Base-by-base conservation (phyloP, 2,329 filamentous ascomycete genomes). In the Xylaria hypoxylon region DNA sequence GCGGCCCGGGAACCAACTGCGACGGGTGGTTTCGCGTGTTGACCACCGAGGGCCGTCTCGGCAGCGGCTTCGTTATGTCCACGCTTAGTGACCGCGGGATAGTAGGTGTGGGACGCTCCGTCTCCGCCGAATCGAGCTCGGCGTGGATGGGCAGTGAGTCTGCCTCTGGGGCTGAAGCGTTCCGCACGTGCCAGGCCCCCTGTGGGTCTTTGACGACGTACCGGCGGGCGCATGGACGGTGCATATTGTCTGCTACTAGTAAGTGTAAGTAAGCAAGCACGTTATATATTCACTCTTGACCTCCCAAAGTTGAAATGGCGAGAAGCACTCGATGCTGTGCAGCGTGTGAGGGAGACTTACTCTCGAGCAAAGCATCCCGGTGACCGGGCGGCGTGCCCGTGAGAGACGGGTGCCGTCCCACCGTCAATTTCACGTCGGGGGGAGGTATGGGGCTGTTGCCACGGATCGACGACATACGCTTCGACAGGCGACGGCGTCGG, bases 361-460 rank as follows among this genome's bases (percentile, higher is more conserved):
- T 82, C 77, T 82, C 81, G 75, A 83, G 83, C 11, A 38, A 15
- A 38, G 15, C 5, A 38, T 13, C 35, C 35, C 10, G 13, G 35
- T 13, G 4, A n/a, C 38, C 67, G 62, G 62, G 65, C 71, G 40
- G 65, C 71, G 59, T 59, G 5, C 50, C 57, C 7, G 56, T 52
- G 55, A 57, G 31, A 24, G 64, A 59, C 7, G 48, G 57, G 13
- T 22, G 62, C 11, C 58, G 60, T 26, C 59, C 57, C 38, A 53
- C 56, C 45, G 61, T 56, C 48, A 65, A 58, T 24, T 69, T 70
- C 45, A 70, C 53, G 33, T 68, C 58, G 8, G 35, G 51, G 13
- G 26, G n/a, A 11, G 59, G 57, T 3, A 1, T 31, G 31, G 67
- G 53, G 28, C 64, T 68, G n/a, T 26, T 38, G 40, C 59, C 64